Evolutionary conservation across 169 alveolate species (phyloP).

Genomic region (Perkinsus chesapeaki): DNA sequence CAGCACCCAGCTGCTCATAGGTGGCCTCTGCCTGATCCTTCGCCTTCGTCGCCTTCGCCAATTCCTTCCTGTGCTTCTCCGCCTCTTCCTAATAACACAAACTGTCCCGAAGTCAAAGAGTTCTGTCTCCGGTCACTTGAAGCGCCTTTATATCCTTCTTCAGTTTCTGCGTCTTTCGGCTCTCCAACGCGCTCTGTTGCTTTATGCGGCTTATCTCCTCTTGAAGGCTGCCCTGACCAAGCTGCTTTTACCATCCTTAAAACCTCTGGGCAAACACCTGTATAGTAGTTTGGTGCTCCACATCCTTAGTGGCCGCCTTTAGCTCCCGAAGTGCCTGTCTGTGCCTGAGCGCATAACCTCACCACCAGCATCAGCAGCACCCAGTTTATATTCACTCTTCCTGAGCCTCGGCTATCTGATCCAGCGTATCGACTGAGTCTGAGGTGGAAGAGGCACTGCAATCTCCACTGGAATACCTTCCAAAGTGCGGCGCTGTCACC

Average conservation of each 20-base stretch:
- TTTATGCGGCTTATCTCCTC: neutral
- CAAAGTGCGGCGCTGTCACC: neutral
- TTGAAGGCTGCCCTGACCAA: neutral
- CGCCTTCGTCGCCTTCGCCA: neutral
- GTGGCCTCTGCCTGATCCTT: neutral
- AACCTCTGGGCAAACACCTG: neutral
- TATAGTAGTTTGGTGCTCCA: neutral
- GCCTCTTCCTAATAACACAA: neutral
- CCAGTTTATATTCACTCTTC: neutral
- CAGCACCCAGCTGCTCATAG: neutral
- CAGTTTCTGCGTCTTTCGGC: neutral
- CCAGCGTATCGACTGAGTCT: neutral
- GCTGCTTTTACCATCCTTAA: neutral
- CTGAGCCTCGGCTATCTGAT: neutral
- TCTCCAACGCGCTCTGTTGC: neutral
- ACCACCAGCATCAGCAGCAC: neutral
- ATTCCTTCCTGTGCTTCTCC: neutral
- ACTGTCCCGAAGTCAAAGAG: neutral
- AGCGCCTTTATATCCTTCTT: neutral
- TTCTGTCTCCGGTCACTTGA: no score
- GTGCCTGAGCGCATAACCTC: neutral
- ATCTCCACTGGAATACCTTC: neutral
- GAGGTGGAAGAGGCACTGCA: neutral
- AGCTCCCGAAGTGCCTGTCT: neutral
- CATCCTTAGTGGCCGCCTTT: neutral